Conservation (phyloP, 768 basidiomycete species). For the Leucogyrophana mollusca region DNA sequence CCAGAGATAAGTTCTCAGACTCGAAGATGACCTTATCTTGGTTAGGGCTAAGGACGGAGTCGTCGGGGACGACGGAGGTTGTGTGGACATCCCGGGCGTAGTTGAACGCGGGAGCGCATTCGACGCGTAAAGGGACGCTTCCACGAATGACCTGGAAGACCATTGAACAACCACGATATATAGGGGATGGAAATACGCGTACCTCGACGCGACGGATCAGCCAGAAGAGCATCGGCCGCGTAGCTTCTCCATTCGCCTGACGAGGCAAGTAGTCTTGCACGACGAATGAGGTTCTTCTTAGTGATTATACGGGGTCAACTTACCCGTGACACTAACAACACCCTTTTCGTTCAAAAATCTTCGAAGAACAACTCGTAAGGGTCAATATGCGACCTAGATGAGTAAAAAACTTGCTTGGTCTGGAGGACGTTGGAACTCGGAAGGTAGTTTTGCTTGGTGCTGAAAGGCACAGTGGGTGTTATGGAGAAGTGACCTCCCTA, state of each 20-base stretch:
- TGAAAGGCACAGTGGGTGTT: conserved; percentile 65
- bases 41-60: conserved; percentile 35
- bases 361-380: not conserved
- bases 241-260: conserved; percentile 35
- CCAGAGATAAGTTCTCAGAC: conserved; percentile 59
- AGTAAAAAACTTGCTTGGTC: conserved; percentile 56
- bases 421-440: conserved; percentile 83
- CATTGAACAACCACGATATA: not conserved
- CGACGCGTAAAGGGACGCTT: conserved; percentile 71
- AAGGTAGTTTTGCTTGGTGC: conserved; percentile 80
- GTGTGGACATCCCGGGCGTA: conserved; percentile 81
- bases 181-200: conserved; percentile 3
- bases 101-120: conserved; percentile 96
- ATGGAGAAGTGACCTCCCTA: conserved; percentile 92
- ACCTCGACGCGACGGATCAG: conserved; percentile 80
- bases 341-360: conserved; percentile 86
- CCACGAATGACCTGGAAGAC: conserved; percentile 76
- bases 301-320: not conserved
- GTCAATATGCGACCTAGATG: not conserved
- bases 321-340: conserved; percentile 81
- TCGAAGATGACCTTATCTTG: conserved; percentile 64
- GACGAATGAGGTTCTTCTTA: conserved; percentile 8
- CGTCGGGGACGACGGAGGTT: conserved; percentile 53
- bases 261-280: conserved; percentile 77
- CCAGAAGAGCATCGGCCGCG: conserved; percentile 78